A percentile compares a stretch with the other conserved stretches of the same genome.
Evolutionary conservation across 2,329 filamentous ascomycete species (phyloP).

Genomic region (Exserohilum turcica): DNA sequence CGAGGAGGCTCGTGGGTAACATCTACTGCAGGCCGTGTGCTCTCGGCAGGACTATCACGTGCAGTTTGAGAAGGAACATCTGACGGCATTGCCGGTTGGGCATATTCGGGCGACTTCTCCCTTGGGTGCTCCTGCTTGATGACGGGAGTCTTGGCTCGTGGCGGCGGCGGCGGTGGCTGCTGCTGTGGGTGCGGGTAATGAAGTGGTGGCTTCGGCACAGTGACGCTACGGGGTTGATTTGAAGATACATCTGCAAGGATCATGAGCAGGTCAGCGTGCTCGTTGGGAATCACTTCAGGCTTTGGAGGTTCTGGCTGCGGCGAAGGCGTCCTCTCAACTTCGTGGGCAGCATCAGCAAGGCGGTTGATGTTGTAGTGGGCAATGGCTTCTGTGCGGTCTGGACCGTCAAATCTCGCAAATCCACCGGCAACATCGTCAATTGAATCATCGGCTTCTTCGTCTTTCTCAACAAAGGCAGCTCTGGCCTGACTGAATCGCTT

Average conservation of each 20-base stretch:
- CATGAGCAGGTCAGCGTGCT: slow-evolving; percentile 49
- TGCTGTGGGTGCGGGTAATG: slow-evolving; percentile 11
- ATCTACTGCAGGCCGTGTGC: slow-evolving; percentile 11
- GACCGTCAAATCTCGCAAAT: slow-evolving; percentile 51
- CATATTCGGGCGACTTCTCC: slow-evolving; percentile 24
- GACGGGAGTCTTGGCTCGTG: slow-evolving; percentile 17
- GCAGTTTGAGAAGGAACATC: slow-evolving; percentile 24
- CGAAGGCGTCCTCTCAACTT: slow-evolving; percentile 42
- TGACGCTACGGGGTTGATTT: slow-evolving; percentile 22
- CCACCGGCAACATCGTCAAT: slow-evolving; percentile 34
- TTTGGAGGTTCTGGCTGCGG: slow-evolving; percentile 21
- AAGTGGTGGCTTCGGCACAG: slow-evolving; percentile 3
- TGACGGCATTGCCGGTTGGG: slow-evolving; percentile 18
- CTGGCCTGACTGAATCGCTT: slow-evolving; percentile 30
- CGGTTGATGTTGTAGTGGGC: slow-evolving; percentile 45
- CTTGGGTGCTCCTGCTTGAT: slow-evolving; percentile 20
- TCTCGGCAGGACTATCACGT: slow-evolving; percentile 24
- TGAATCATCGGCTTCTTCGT: slow-evolving; percentile 43
- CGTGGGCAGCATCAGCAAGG: slow-evolving; percentile 41
- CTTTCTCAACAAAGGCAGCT: slow-evolving; percentile 29
- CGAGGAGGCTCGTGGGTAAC: slow-evolving; percentile 5
- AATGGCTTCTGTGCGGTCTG: slow-evolving; percentile 49
- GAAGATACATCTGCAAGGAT: slow-evolving; percentile 45
- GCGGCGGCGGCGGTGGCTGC: slow-evolving; percentile 10
- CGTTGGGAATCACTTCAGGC: slow-evolving; percentile 45